Evolutionary conservation across 2,329 filamentous ascomycete genomes (phyloP).

Genomic region (Xylaria sp.): DNA sequence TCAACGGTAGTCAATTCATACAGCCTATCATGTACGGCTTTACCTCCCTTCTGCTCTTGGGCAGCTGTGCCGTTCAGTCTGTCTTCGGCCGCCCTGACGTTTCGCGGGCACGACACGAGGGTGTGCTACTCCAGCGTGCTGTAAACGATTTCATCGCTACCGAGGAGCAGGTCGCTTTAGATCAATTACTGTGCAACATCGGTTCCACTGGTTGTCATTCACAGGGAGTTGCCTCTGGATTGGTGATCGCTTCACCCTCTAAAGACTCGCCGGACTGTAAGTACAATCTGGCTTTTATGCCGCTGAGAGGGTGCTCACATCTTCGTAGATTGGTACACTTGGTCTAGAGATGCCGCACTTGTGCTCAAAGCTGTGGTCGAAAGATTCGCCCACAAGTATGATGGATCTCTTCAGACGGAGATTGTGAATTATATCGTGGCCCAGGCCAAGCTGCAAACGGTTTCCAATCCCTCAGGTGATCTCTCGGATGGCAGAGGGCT

Average conservation of each 20-base stretch:
- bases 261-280: constrained; percentile 65
- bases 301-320: constrained; percentile 1
- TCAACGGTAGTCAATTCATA: constrained; percentile 44
- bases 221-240: constrained; percentile 58
- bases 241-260: constrained; percentile 68
- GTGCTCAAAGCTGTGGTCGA: constrained; percentile 76
- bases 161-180: constrained; percentile 62
- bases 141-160: constrained; percentile 64
- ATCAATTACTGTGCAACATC: constrained; percentile 68
- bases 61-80: constrained; percentile 62
- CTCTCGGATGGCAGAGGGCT: constrained; percentile 64
- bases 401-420: constrained; percentile 64
- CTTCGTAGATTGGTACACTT: constrained; percentile 76
- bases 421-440: constrained; percentile 76
- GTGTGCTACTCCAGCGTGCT: constrained; percentile 56
- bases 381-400: constrained; percentile 68
- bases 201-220: constrained; percentile 64
- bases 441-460: constrained; percentile 72
- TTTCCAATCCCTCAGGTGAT: constrained; percentile 75
- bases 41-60: constrained; percentile 61
- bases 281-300: constrained; percentile 38
- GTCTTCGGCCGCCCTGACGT: constrained; percentile 59
- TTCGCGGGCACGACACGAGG: constrained; percentile 48
- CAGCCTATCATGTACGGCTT: constrained; percentile 62
- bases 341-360: constrained; percentile 79